Base-by-base conservation (phyloP, 768 basidiomycete species). In the Holtermannia corniformis region DNA sequence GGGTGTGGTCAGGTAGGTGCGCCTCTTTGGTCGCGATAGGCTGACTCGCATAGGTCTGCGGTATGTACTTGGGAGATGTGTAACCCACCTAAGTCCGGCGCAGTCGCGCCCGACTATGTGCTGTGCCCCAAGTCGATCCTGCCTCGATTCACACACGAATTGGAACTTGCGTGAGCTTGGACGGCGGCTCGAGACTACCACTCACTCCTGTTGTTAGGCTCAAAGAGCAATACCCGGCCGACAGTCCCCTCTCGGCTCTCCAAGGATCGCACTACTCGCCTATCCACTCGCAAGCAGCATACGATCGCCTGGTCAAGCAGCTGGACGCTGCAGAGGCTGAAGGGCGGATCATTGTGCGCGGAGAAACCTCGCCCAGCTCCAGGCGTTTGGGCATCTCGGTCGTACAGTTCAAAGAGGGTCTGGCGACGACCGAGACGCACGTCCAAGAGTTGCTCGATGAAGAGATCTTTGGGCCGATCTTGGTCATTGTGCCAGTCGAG, bases 391-490 rank as follows among this genome's bases (percentile, higher is more conserved):
- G 71, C 4, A 66, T 70, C 44, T 64, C 62, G 24, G 41, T 72
- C 23, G 62, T 73, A 25, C 49, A 49, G 40, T 47, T 60, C 26
- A 57, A 62, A 26, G 58, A 58, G 21, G 51, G 58, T 7, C 59
- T 50, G 1, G 50, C 53, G 16, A 65, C 61, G 4, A 59, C 58
- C 13, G 54, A 42, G 27, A 63, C 61, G 1, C 22, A 21, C 0
- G 41, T 61, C 41, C 23, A 27, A 13, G 50, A 43, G 3, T 11
- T 67, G 23, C 50, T 72, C 23, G 53, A 70, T 45, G 66, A 72
- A 25, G 72, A 73, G 55, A 60, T 73, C 22, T 73, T 73, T 56
- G 72, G 70, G 2, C 68, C 71, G 10, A 65, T 73, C 37, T 26
- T 73, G 23, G 62, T 64, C 5, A 58, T 73, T 41, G 58, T 71